Base-by-base conservation (phyloP, 768 basidiomycete species). In the Bullera alba region DNA sequence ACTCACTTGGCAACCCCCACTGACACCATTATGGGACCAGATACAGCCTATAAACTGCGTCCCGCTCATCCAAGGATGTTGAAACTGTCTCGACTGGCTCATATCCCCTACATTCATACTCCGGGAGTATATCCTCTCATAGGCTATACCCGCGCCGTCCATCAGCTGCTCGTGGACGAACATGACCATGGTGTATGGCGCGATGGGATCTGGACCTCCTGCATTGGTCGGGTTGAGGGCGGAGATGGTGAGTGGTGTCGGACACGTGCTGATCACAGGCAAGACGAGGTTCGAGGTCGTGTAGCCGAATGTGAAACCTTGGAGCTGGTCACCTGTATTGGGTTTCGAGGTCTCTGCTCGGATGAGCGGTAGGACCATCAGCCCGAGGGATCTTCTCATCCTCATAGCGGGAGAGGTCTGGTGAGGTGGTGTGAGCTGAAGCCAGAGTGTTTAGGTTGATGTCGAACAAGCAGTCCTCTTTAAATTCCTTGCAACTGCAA, bases 1-100 rank as follows among this genome's bases (percentile, higher is more conserved):
- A 54, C 57, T 54, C 42, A 62, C 61, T 29, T 65, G 63, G 49
- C 63, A 65, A 17, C 63, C 63, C 28, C 60, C 63, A 6, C 55
- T 55, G 22, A 58, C 54, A 19, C 50, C 52, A 38, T 60, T 62
- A 16, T 44, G 47, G 0, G 46, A 29, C 63, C 63, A 65, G 19
- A 65, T 55, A 46, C 63, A 65, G 0, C 41, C 60, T 19, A 65
- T 65, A 30, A 65, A 61, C 47, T 65, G 57, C 12, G 61, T 58
- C 27, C 61, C 61, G 38, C 60, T 63, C 53, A 29, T 39, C 52
- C 48, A 59, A 15, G 59, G 60, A 51, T 58, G 51, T 4, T 28
- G 15, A 8, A 65, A 45, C 12, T 38, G 30, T 29, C 30, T 49
- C n/a, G 30, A 8, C 15, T 30, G 22, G 23, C 42, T 42, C 54